Conservation (phyloP, 306 rosid genomes). For the Spatholobus suberectus region DNA sequence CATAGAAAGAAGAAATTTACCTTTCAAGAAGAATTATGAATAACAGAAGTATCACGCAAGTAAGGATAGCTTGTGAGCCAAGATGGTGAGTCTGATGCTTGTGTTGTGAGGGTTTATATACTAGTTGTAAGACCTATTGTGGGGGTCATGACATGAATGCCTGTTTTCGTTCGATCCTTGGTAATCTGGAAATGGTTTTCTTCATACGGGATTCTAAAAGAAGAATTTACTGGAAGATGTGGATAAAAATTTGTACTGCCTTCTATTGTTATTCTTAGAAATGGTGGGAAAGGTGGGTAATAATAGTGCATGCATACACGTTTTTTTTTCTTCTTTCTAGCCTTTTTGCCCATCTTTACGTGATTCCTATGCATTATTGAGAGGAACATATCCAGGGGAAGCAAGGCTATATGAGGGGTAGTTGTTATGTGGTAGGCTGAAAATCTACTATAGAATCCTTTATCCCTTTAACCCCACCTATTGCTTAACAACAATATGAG, state of each 20-base stretch:
- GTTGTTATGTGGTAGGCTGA: conserved; percentile 62
- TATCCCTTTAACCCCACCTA: conserved; percentile 47
- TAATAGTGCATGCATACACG: conserved; percentile 48
- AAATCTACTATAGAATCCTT: conserved; percentile 53
- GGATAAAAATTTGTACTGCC: conserved; percentile 33
- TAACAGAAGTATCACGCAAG: conserved; percentile 21
- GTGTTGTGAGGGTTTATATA: conserved; percentile 69
- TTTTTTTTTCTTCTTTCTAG: conserved; percentile 31
- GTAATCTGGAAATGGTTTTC: conserved; percentile 47
- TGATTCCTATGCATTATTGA: conserved; percentile 90
- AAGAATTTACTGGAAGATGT: conserved; percentile 33
- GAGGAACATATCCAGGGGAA: conserved; percentile 60
- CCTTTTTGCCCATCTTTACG: conserved; percentile 60
- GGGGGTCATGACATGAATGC: conserved; percentile 56
- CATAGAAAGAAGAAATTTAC: conserved; percentile 47
- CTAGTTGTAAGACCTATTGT: conserved; percentile 44
- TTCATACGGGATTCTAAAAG: conserved; percentile 48
- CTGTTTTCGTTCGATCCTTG: conserved; percentile 55
- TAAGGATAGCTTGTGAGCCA: conserved; percentile 37
- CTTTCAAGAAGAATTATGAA: conserved; percentile 46
- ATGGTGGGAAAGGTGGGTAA: conserved; percentile 46
- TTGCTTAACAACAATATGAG: conserved; percentile 40
- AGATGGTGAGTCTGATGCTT: conserved; percentile 56
- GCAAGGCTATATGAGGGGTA: conserved; percentile 75
- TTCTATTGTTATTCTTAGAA: conserved; percentile 33